phyloP scores from a whole-genome alignment of 768 basidiomycete species.

The Tylopilus sp. region DNA sequence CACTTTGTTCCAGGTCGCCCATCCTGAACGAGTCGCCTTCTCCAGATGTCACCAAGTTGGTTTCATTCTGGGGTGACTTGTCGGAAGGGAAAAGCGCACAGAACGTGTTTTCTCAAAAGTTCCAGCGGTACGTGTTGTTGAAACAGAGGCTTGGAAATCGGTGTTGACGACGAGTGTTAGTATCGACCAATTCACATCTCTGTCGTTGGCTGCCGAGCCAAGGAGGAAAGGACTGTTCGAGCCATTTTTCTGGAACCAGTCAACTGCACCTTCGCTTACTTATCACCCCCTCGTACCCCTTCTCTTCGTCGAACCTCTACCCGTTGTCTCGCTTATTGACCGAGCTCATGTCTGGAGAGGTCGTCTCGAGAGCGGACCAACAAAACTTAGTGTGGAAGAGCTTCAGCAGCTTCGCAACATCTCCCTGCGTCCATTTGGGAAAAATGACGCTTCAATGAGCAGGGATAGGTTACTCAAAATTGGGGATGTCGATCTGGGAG shows the following conservation, averaged over 20 bases:
- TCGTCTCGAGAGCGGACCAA: constrained; percentile 61
- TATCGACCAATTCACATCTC: constrained; percentile 73
- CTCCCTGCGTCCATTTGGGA: constrained; percentile 34
- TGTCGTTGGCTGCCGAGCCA: constrained; percentile 74
- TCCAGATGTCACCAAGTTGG: constrained; percentile 48
- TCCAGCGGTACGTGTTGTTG: constrained; percentile 50
- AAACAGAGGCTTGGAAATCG: neutral
- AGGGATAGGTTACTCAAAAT: constrained; percentile 32
- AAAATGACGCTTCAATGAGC: constrained; percentile 11
- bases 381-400: constrained; percentile 48
- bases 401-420: constrained; percentile 54
- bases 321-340: constrained; percentile 65
- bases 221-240: constrained; percentile 72
- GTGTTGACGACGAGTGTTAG: constrained; percentile 32
- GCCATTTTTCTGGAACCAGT: constrained; percentile 68
- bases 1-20: constrained; percentile 44
- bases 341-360: constrained; percentile 60
- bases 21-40: constrained; percentile 37
- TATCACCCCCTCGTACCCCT: constrained; percentile 58
- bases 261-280: constrained; percentile 33
- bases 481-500: constrained; percentile 48
- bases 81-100: constrained; percentile 34
- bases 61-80: constrained; percentile 57
- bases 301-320: constrained; percentile 73
- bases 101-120: constrained; percentile 48